phyloP scores from a whole-genome alignment of 2,329 filamentous ascomycete genomes.

The Cercospora canescens region DNA sequence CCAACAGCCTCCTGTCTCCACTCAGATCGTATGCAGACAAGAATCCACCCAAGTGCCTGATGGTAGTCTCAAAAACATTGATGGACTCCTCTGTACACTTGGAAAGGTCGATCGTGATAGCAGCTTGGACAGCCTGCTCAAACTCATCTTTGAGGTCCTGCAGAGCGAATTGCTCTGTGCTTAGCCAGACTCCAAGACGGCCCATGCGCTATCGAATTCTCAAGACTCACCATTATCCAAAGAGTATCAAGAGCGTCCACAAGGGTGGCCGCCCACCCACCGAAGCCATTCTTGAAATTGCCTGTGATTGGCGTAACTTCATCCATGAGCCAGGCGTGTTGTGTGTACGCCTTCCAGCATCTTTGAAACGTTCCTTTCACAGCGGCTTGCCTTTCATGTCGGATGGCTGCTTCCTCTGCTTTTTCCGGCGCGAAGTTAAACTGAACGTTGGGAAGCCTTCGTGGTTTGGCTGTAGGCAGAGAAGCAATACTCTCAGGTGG shows the following conservation, averaged over 20 bases:
- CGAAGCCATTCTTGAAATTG: conserved; percentile 43
- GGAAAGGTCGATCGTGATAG: conserved; percentile 46
- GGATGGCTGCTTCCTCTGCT: conserved; percentile 33
- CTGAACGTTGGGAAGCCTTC: conserved; percentile 45
- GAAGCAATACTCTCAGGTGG: conserved; percentile 39
- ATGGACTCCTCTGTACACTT: conserved; percentile 40
- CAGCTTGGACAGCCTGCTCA: conserved; percentile 45
- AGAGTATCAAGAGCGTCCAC: conserved; percentile 30
- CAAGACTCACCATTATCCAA: conserved; percentile 13
- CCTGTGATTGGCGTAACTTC: conserved; percentile 49
- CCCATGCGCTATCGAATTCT: conserved; percentile 32
- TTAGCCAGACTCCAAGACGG: conserved; percentile 43
- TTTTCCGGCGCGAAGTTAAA: conserved; percentile 41
- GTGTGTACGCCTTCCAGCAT: conserved; percentile 47
- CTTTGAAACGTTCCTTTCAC: conserved; percentile 47
- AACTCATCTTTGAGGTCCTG: conserved; percentile 48
- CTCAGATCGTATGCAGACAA: conserved; percentile 40
- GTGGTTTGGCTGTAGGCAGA: conserved; percentile 41
- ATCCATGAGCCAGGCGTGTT: conserved; percentile 51
- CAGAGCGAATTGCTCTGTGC: conserved; percentile 42
- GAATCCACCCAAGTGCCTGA: conserved; percentile 43
- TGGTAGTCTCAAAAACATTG: conserved; percentile 54
- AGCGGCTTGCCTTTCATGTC: conserved; percentile 37
- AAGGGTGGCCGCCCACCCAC: conserved; percentile 50
- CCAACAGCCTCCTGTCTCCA: conserved; percentile 36